Percentiles rank a stretch among this genome's conserved stretches.
Conservation (phyloP, 2,329 filamentous ascomycete genomes). For the Ophiocordyceps robertsii region DNA sequence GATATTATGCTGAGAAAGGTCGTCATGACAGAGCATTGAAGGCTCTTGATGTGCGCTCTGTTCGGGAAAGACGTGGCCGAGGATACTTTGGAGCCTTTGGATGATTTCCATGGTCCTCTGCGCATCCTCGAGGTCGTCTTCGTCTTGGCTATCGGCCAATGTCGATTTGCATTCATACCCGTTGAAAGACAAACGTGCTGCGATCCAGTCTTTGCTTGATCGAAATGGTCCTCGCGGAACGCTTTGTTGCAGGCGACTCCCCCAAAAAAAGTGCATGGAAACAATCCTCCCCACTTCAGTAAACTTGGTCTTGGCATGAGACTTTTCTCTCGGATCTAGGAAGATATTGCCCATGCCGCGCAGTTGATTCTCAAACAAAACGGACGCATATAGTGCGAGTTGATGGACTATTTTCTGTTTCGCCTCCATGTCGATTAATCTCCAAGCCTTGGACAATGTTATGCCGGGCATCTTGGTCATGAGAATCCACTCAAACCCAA, state of each 20-base stretch:
- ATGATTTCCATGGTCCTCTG: conserved; percentile 10
- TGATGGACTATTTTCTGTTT: conserved; percentile 2
- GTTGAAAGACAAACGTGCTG: neutral
- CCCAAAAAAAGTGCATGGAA: too few relatives aligned
- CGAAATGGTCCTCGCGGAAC: neutral
- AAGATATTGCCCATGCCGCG: conserved; percentile 8
- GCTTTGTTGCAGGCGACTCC: neutral
- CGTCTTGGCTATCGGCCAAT: conserved; percentile 6
- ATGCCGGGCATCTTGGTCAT: conserved; percentile 17
- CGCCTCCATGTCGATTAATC: conserved; percentile 2
- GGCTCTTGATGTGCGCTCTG: conserved; percentile 7
- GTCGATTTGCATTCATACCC: too few relatives aligned
- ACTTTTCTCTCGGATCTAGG: neutral
- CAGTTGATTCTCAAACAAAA: conserved; percentile 13
- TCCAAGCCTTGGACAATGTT: conserved; percentile 14
- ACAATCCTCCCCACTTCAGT: conserved; percentile 7
- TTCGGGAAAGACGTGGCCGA: conserved; percentile 17
- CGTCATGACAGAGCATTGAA: conserved; percentile 20
- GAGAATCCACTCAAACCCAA: conserved; percentile 28
- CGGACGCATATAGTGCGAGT: conserved; percentile 2
- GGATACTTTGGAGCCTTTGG: conserved; percentile 12
- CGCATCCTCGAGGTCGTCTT: conserved; percentile 18
- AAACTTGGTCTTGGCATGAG: neutral
- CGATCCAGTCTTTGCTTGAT: neutral
- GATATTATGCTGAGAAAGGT: conserved; percentile 24